Evolutionary conservation across 2,329 filamentous ascomycete species (phyloP).

Genomic region (Calonectria pseudoreteaudii): DNA sequence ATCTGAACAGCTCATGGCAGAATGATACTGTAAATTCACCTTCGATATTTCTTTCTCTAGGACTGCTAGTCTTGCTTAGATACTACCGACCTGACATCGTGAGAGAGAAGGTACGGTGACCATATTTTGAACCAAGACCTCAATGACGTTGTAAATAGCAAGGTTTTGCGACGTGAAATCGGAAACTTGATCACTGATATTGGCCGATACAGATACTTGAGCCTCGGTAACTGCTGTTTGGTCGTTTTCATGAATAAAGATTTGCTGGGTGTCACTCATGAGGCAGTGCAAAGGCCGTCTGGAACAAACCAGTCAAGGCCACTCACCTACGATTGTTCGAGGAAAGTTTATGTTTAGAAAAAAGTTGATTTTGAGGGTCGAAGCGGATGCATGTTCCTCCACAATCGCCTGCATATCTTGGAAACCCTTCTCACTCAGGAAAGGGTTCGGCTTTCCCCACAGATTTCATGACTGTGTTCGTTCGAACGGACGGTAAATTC

Average conservation of each 20-base stretch:
- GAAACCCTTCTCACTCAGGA: not conserved
- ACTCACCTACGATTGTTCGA: not conserved
- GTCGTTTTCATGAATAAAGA: not conserved
- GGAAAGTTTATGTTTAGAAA: not conserved
- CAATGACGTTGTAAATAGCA: not conserved
- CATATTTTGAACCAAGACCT: not conserved
- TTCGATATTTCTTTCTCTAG: not conserved
- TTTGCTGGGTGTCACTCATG: not conserved
- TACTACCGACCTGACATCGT: not conserved
- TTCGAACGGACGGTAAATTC: not conserved
- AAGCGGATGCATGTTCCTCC: not conserved
- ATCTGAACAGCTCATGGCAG: not conserved
- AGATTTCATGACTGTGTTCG: not conserved
- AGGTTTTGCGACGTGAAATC: not conserved
- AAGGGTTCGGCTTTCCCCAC: not conserved
- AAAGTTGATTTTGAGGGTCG: not conserved
- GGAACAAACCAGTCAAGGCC: not conserved
- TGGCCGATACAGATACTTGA: not conserved
- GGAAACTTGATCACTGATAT: not conserved
- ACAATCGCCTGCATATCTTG: not conserved
- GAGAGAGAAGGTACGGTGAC: not conserved
- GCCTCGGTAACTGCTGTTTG: not conserved
- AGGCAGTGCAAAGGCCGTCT: not conserved
- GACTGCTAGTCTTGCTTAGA: not conserved
- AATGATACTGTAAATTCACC: not conserved